Evolutionary conservation across 2,329 filamentous ascomycete species (phyloP).

Genomic region (Fonsecaea multimorphosa): DNA sequence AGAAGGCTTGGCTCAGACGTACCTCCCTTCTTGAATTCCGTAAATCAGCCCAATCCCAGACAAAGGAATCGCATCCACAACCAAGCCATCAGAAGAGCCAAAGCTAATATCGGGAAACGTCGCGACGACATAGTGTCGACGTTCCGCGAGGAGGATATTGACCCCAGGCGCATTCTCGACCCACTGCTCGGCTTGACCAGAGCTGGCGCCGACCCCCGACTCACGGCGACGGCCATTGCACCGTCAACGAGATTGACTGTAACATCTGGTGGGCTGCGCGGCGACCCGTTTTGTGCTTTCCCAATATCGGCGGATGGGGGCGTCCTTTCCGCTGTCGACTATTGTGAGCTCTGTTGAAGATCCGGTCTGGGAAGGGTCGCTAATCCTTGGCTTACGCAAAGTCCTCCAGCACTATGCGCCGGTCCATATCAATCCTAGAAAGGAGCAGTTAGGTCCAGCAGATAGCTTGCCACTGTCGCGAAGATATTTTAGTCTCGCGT

Average conservation of each 20-base stretch:
- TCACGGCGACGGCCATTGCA: neutral
- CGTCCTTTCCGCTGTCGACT: constrained; percentile 18
- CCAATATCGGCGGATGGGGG: constrained; percentile 15
- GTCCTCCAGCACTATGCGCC: constrained; percentile 21
- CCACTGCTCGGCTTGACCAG: neutral
- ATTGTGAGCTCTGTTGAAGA: constrained; percentile 7
- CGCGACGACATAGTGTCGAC: constrained; percentile 5
- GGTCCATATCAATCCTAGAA: constrained; percentile 13
- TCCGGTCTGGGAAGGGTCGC: neutral
- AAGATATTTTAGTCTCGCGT: constrained; percentile 19
- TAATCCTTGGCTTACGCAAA: neutral
- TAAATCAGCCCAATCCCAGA: constrained; percentile 11
- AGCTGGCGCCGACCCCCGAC: neutral
- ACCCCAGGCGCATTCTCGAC: neutral
- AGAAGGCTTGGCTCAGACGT: neutral
- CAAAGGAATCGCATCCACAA: constrained; percentile 20
- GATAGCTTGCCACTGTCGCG: constrained; percentile 13
- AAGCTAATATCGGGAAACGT: constrained; percentile 16
- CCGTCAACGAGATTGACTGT: constrained; percentile 13
- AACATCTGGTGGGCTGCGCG: constrained; percentile 17
- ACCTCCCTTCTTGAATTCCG: neutral
- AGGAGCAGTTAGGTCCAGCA: constrained; percentile 15
- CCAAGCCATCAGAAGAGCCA: constrained; percentile 20
- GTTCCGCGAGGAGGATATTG: neutral
- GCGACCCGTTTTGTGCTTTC: constrained; percentile 19